phyloP scores from a whole-genome alignment of 2,329 filamentous ascomycete genomes.

The Daldinia eschscholtzii region DNA sequence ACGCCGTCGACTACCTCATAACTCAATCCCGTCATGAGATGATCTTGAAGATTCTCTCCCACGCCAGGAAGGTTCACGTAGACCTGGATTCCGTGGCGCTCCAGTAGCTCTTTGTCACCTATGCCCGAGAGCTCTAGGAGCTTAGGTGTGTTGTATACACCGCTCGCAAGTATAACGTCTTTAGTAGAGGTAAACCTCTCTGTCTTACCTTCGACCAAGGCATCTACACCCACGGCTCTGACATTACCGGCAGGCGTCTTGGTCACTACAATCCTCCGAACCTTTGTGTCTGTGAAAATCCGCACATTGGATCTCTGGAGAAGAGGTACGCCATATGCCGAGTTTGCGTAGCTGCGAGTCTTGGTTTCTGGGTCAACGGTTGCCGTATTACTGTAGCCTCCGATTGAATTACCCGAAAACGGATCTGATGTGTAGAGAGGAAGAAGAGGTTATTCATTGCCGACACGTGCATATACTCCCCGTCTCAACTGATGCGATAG shows the following conservation, averaged over 20 bases:
- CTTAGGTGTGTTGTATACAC: slow-evolving; percentile 31
- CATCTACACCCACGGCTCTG: slow-evolving; percentile 34
- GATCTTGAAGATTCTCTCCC: slow-evolving; percentile 37
- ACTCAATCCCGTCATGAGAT: slow-evolving; percentile 11
- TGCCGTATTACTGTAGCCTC: slow-evolving; percentile 43
- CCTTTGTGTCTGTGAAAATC: slow-evolving; percentile 33
- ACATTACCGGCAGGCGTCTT: slow-evolving; percentile 19
- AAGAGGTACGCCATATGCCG: slow-evolving; percentile 37
- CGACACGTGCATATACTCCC: not conserved
- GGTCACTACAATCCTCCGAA: slow-evolving; percentile 31
- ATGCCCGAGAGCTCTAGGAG: slow-evolving; percentile 56
- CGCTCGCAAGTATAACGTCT: slow-evolving; percentile 31
- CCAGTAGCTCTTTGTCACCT: slow-evolving; percentile 20
- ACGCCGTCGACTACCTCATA: slow-evolving; percentile 23
- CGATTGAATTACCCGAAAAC: slow-evolving; percentile 44
- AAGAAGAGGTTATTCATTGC: not conserved
- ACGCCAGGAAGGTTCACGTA: slow-evolving; percentile 23
- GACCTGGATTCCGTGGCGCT: slow-evolving; percentile 16
- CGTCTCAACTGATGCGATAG: not conserved
- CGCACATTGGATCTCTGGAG: slow-evolving; percentile 37
- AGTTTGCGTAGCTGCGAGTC: slow-evolving; percentile 43
- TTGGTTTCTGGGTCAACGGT: slow-evolving; percentile 42
- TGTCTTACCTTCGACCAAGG: slow-evolving; percentile 32
- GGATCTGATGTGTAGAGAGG: slow-evolving; percentile 36
- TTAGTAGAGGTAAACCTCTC: slow-evolving; percentile 21